A percentile compares a stretch with the other conserved stretches of the same genome.
phyloP scores from a whole-genome alignment of 768 basidiomycete species.

The Xerocomellus dryophilus region DNA sequence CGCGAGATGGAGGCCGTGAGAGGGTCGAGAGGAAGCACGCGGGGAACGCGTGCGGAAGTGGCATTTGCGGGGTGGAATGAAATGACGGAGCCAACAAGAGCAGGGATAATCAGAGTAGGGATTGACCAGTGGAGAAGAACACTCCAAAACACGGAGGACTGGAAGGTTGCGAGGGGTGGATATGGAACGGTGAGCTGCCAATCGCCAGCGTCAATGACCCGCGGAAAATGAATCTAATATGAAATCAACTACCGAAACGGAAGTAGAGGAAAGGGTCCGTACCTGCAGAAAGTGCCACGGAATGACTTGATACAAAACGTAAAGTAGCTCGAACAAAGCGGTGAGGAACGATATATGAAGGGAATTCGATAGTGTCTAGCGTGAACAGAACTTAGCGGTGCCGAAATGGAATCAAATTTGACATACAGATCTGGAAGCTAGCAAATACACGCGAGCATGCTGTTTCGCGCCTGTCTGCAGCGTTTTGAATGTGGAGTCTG shows the following conservation, averaged over 20 bases:
- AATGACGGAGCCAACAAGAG: constrained; percentile 53
- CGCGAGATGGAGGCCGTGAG: constrained; percentile 64
- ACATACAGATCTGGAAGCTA: constrained; percentile 31
- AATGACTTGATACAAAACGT: constrained; percentile 48
- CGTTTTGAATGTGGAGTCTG: constrained; percentile 20
- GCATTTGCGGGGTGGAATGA: constrained; percentile 54
- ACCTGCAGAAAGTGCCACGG: constrained; percentile 53
- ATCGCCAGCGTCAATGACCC: background rate
- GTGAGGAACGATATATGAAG: constrained; percentile 58
- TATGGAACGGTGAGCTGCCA: constrained; percentile 39
- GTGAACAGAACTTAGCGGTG: background rate
- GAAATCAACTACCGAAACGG: background rate
- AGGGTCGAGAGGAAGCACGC: constrained; percentile 46
- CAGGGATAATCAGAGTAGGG: constrained; percentile 59
- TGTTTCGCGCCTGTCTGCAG: constrained; percentile 20
- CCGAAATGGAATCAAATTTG: background rate
- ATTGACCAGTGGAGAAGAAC: constrained; percentile 61
- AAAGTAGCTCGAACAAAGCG: constrained; percentile 50
- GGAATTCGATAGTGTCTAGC: constrained; percentile 61
- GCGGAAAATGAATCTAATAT: constrained; percentile 19
- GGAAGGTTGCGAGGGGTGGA: constrained; percentile 46
- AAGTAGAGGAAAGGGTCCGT: constrained; percentile 4
- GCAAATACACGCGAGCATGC: constrained; percentile 18
- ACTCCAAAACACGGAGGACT: constrained; percentile 47
- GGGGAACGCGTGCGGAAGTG: constrained; percentile 21